Evolutionary conservation across 257 asterid genomes (phyloP).

Genomic region (Cruciata laevipes): DNA sequence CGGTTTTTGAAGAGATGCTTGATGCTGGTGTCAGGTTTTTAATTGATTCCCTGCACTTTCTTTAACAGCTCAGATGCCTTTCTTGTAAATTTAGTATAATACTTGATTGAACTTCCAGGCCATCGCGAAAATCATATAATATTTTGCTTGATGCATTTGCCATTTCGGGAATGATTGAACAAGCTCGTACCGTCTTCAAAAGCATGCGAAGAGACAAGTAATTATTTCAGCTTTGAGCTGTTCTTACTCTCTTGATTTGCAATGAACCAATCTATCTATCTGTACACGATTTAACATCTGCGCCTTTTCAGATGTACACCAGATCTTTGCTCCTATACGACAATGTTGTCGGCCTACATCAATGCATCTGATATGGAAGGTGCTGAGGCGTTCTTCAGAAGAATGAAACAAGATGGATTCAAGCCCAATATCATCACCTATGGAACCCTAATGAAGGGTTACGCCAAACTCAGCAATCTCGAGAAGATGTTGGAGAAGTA

Average conservation of each 20-base stretch:
- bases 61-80: background rate
- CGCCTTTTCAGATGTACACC: conserved; percentile 33
- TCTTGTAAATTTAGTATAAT: too few relatives aligned
- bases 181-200: conserved; percentile 76
- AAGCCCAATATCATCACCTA: conserved; percentile 66
- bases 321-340: conserved; percentile 83
- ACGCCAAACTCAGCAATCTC: conserved; percentile 55
- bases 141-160: conserved; percentile 98
- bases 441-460: conserved; percentile 79
- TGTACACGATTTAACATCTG: background rate
- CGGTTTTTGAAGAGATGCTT: conserved; percentile 98
- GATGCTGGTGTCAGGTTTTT: conserved; percentile 91
- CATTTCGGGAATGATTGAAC: conserved; percentile 97
- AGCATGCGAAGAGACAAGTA: conserved; percentile 98
- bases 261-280: background rate
- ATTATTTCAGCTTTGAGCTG: background rate
- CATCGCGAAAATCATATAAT: conserved; percentile 84
- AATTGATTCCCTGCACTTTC: conserved; percentile 14
- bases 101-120: conserved; percentile 41
- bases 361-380: conserved; percentile 93
- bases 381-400: conserved; percentile 72
- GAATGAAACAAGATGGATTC: conserved; percentile 74
- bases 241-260: background rate
- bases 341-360: conserved; percentile 81
- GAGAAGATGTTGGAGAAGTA: conserved; percentile 88